Conservation (phyloP, 805 yeast genomes). For the Candida glaebosa region DNA sequence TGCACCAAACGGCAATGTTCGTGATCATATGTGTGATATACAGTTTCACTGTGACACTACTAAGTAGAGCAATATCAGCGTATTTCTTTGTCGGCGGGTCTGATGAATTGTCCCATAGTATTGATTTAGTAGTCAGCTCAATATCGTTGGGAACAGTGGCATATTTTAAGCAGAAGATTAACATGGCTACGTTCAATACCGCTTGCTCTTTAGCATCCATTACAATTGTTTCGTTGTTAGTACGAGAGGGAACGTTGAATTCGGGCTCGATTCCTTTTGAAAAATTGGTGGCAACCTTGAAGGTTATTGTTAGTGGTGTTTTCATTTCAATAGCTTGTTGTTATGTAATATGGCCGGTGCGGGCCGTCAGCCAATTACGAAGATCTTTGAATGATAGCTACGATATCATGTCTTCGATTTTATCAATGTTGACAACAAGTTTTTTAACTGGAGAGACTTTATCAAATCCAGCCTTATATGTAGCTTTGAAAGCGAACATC, state of each 20-base stretch:
- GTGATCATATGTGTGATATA: slow-evolving; percentile 53
- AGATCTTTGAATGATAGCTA: slow-evolving; percentile 47
- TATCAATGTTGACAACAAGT: slow-evolving; percentile 44
- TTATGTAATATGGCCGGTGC: slow-evolving; percentile 59
- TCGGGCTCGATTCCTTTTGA: slow-evolving; percentile 53
- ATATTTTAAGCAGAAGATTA: slow-evolving; percentile 62
- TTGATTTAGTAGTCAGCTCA: slow-evolving; percentile 53
- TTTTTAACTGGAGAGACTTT: slow-evolving; percentile 49
- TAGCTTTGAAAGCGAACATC: slow-evolving; percentile 38
- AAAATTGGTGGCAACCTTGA: slow-evolving; percentile 50
- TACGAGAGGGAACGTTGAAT: slow-evolving; percentile 69
- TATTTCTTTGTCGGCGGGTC: slow-evolving; percentile 41
- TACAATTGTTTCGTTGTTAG: slow-evolving; percentile 63
- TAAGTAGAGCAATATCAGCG: slow-evolving; percentile 51
- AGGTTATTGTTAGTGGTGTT: slow-evolving; percentile 61
- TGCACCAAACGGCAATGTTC: slow-evolving; percentile 69
- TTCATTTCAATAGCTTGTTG: slow-evolving; percentile 57
- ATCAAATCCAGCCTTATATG: slow-evolving; percentile 36
- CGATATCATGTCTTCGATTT: slow-evolving; percentile 47
- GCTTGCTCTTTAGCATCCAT: slow-evolving; percentile 79
- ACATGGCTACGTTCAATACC: slow-evolving; percentile 69
- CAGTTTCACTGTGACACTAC: slow-evolving; percentile 49
- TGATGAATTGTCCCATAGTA: slow-evolving; percentile 46
- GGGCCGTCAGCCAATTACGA: slow-evolving; percentile 49
- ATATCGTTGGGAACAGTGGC: slow-evolving; percentile 64